Percentiles rank a stretch among this genome's conserved stretches.
phyloP scores from a whole-genome alignment of 306 rosid genomes.

The Begonia masoniana region DNA sequence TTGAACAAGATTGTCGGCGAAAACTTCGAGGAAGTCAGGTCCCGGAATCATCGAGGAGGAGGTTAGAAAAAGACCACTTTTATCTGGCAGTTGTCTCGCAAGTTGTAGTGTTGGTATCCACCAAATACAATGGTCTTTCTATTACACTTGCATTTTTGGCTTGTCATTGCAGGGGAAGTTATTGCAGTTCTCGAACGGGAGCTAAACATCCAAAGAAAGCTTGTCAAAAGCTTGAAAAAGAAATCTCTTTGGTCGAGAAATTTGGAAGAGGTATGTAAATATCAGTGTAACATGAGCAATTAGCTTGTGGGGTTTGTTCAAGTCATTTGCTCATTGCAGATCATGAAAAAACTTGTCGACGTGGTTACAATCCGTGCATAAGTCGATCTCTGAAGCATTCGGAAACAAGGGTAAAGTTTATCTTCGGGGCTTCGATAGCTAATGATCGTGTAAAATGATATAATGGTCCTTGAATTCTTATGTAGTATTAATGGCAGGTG shows the following conservation, averaged over 20 bases:
- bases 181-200: constrained; percentile 59
- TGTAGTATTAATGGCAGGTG: no score
- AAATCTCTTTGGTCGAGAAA: constrained; percentile 80
- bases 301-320: constrained; percentile 5
- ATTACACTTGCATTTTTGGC: neutral
- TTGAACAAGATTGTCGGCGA: neutral
- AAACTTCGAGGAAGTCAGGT: neutral
- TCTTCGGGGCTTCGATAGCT: constrained; percentile 2
- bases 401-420: constrained; percentile 32
- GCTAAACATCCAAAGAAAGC: constrained; percentile 69
- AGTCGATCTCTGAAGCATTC: constrained; percentile 49
- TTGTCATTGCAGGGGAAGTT: constrained; percentile 53
- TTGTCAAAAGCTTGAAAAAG: constrained; percentile 70
- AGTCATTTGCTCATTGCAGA: constrained; percentile 33
- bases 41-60: neutral
- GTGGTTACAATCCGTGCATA: constrained; percentile 46
- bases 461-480: no score
- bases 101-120: neutral
- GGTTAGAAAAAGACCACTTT: neutral
- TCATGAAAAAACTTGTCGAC: constrained; percentile 75
- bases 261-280: constrained; percentile 63
- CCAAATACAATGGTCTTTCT: neutral
- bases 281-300: no score
- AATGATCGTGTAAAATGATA: no score
- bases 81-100: neutral